Percentiles rank a stretch among this genome's conserved stretches.
Conservation (phyloP, 2,329 filamentous ascomycete genomes). For the Diaporthe sp. region DNA sequence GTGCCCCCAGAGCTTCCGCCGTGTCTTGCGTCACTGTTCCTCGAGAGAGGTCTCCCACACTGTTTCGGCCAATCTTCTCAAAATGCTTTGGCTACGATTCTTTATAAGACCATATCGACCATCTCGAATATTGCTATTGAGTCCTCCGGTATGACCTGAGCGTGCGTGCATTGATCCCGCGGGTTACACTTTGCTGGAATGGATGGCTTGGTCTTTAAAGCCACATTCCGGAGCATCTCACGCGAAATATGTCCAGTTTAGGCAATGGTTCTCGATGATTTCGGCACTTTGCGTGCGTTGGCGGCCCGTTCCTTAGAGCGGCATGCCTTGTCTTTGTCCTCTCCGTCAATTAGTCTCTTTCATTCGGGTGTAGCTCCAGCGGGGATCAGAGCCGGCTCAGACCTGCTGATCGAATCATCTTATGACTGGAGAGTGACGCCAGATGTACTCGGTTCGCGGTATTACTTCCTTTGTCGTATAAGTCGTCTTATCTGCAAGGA, state of each 20-base stretch:
- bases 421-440: not conserved
- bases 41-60: not conserved
- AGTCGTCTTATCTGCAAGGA: not conserved
- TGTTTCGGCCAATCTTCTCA: not conserved
- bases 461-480: not conserved
- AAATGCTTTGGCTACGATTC: not conserved
- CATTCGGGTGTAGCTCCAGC: not conserved
- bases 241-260: too few relatives aligned
- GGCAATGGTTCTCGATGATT: not conserved
- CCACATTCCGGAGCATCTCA: not conserved
- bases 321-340: not conserved
- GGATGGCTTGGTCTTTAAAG: not conserved
- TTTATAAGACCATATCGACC: not conserved
- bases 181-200: not conserved
- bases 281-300: not conserved
- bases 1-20: too few relatives aligned
- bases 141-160: fast-evolving
- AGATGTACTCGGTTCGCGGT: not conserved
- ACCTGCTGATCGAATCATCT: not conserved
- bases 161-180: not conserved
- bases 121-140: not conserved
- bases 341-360: not conserved
- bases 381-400: not conserved
- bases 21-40: too few relatives aligned
- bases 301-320: too few relatives aligned